Base-by-base conservation (phyloP, 495 filamentous ascomycete species). In the Cryomyces minteri region DNA sequence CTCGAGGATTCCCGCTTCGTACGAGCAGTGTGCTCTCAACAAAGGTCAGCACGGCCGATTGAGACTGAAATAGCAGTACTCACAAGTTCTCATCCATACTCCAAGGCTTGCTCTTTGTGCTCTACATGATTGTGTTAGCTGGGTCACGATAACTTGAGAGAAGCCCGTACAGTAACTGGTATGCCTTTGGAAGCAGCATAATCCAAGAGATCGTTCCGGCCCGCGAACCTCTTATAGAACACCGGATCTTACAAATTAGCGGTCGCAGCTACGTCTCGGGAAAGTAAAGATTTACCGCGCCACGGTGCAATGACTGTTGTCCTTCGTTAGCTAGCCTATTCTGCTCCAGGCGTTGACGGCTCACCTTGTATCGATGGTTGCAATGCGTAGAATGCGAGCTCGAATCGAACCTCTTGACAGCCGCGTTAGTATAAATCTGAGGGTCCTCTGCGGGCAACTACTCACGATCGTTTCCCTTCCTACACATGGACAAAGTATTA, bases 391-490 rank as follows among this genome's bases (percentile, higher is more conserved):
- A 82, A 85, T 33, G 76, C 80, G 48, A 85, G 70, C 58, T 86
- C 81, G 67, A 93, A 90, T 55, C 85, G 77, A 48, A 92, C 81
- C 62, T 87, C 80, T 61, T 88, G 82, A 56, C 88, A 87, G 51
- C 83, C 85, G 64, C 18, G 2, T 25, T 25, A 25, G 18, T 2
- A 25, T 25, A 2, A 2, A 1, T 25, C 18, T 25, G 18, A 25
- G 18, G 18, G 18, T 25, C 18, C 18, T 25, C 18, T 25, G 2
- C 18, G 2, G 18, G 1, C 18, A 25, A 25, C 18, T 25, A 25
- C 18, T 25, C 18, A 25, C 18, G 18, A 25, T 25, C 18, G 18
- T 25, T 25, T 25, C 18, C 18, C 18, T 25, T 25, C 18, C 18
- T 25, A 25, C 18, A 25, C 18, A 25, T 2, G 1, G 18, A 25